These are phyloP conservation scores for Arthrobotrys sinensis DNA, from an alignment of 2,329 filamentous ascomycete species.

Conservation along the genomic window DNA sequence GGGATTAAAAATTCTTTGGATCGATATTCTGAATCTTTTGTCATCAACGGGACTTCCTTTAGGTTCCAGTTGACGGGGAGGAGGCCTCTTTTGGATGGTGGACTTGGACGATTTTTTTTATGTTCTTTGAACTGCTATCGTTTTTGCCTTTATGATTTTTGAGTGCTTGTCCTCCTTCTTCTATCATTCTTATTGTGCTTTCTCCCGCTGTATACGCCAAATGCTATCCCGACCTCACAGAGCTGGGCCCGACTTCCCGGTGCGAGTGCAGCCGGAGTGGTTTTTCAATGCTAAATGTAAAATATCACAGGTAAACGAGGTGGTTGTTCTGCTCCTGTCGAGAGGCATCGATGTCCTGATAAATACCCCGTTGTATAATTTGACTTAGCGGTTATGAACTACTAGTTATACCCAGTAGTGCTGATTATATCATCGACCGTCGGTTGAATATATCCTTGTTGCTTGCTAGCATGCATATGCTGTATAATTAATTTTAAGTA, in stretches of 20 bases:
- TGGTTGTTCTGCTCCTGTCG: too few species aligned
- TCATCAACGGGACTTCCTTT: slow-evolving; percentile 11
- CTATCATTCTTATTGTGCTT: slow-evolving; percentile 8
- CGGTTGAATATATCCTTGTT: too few species aligned
- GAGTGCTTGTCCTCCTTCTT: neutral
- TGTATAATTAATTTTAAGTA: neutral
- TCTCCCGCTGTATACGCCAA: slow-evolving; percentile 4
- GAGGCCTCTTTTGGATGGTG: slow-evolving; percentile 12
- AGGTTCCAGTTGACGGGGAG: slow-evolving; percentile 10
- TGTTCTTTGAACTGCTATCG: slow-evolving; percentile 27
- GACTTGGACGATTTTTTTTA: slow-evolving; percentile 19
- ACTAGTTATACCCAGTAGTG: neutral
- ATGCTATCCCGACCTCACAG: slow-evolving; percentile 6
- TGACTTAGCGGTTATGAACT: too few species aligned
- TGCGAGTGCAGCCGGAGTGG: slow-evolving; percentile 13
- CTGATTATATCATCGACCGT: too few species aligned
- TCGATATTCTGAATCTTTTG: slow-evolving; percentile 32
- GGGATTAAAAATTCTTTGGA: slow-evolving; percentile 56
- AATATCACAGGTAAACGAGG: slow-evolving; percentile 11
- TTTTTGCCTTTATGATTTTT: neutral
- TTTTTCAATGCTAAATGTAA: slow-evolving; percentile 28
- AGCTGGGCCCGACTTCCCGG: slow-evolving; percentile 1
- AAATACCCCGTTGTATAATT: too few species aligned
- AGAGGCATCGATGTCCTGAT: too few species aligned
- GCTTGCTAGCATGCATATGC: neutral